phyloP scores from a whole-genome alignment of 768 basidiomycete species.

The Phylloporus rhodoxanthus region DNA sequence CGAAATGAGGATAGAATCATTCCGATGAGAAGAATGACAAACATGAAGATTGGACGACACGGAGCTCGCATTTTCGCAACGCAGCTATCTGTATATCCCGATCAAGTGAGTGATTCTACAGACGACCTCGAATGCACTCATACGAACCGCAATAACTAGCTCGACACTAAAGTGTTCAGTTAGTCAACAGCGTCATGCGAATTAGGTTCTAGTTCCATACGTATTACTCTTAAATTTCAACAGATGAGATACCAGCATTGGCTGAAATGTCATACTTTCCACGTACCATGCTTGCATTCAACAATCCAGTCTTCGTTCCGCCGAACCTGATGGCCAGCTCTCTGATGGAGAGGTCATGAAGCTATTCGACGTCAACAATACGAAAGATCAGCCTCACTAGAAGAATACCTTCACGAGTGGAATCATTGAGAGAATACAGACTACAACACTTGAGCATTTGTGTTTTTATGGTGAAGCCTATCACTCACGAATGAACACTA shows the following conservation, averaged over 20 bases:
- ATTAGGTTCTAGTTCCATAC: slow-evolving; percentile 41
- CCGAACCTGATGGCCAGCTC: slow-evolving; percentile 74
- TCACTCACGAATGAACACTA: slow-evolving; percentile 58
- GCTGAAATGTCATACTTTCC: background rate
- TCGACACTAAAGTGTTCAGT: slow-evolving; percentile 39
- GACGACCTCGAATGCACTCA: background rate
- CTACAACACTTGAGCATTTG: slow-evolving; percentile 29
- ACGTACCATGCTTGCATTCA: slow-evolving; percentile 76
- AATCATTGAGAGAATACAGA: slow-evolving; percentile 63
- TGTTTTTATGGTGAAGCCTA: background rate
- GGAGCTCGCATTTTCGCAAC: slow-evolving; percentile 73
- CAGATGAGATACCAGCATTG: slow-evolving; percentile 4
- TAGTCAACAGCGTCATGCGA: background rate
- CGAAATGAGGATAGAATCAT: slow-evolving; percentile 5
- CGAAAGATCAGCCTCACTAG: background rate
- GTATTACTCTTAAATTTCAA: slow-evolving; percentile 50
- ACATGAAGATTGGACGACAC: slow-evolving; percentile 78
- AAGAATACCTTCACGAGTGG: slow-evolving; percentile 65
- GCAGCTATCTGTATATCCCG: slow-evolving; percentile 52
- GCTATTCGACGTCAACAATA: slow-evolving; percentile 31
- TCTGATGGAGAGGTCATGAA: slow-evolving; percentile 72
- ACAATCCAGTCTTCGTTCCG: slow-evolving; percentile 66
- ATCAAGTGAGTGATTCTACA: background rate
- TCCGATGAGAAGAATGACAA: slow-evolving; percentile 20
- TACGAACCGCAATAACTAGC: slow-evolving; percentile 65